Evolutionary conservation across 352 stramenopile genomes (phyloP).

Genomic region (Phytopythium mirpurense): DNA sequence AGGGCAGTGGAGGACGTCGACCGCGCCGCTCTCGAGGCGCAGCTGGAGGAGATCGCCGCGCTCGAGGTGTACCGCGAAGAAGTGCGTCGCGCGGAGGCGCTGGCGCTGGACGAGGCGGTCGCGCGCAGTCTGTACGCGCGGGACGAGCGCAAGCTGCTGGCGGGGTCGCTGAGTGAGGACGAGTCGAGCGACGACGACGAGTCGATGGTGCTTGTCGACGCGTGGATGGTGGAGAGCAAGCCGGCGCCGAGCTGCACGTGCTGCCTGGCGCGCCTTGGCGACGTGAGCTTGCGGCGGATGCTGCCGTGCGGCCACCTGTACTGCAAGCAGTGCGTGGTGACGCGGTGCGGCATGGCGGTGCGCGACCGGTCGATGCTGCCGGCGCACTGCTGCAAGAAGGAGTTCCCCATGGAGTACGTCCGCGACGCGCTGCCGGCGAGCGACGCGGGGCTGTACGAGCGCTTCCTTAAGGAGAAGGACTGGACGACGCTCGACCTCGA

Average conservation of each 20-base stretch:
- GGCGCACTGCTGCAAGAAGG: constrained; percentile 65
- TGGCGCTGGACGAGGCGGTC: constrained; percentile 29
- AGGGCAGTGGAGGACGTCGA: constrained; percentile 17
- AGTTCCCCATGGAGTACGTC: constrained; percentile 66
- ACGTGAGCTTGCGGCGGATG: constrained; percentile 15
- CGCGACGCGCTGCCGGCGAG: constrained; percentile 21
- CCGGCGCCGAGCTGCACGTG: constrained; percentile 32
- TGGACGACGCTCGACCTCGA: constrained; percentile 39
- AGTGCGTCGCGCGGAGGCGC: constrained; percentile 26
- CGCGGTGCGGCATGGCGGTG: constrained; percentile 47
- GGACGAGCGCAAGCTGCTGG: constrained; percentile 32
- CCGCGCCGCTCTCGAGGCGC: constrained; percentile 10
- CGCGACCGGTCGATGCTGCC: constrained; percentile 50
- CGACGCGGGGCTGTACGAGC: constrained; percentile 38
- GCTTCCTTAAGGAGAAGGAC: constrained; percentile 46
- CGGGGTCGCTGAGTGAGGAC: constrained; percentile 3
- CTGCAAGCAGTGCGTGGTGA: constrained; percentile 44
- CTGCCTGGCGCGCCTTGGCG: constrained; percentile 20
- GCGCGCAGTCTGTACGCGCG: constrained; percentile 39
- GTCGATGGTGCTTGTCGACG: constrained; percentile 9
- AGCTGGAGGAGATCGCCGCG: constrained; percentile 19
- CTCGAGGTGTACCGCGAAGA: constrained; percentile 40
- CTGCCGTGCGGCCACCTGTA: constrained; percentile 62
- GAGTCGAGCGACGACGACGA: constrained; percentile 1
- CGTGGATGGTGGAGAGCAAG: constrained; percentile 24